phyloP scores from a whole-genome alignment of 306 rosid genomes.

The Cajanus cajan region DNA sequence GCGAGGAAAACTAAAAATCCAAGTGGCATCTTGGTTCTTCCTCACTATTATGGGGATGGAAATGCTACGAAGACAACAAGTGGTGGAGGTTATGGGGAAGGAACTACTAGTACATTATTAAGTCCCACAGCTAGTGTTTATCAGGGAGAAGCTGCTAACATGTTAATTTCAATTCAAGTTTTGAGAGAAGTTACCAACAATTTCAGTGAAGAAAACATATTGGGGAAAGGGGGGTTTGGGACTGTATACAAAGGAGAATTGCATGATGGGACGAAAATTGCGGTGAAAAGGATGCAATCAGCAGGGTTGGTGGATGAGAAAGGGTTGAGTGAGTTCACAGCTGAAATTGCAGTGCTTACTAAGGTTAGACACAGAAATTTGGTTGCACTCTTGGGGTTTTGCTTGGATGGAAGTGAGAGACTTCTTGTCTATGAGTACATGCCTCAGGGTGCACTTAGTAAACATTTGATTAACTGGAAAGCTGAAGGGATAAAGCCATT shows the following conservation, averaged over 20 bases:
- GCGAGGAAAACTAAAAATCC: constrained; percentile 32
- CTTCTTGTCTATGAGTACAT: constrained; percentile 90
- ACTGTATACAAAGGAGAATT: constrained; percentile 81
- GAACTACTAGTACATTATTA: background rate
- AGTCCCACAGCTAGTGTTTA: constrained; percentile 40
- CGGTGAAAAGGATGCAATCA: constrained; percentile 90
- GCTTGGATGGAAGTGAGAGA: constrained; percentile 82
- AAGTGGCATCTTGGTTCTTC: constrained; percentile 36
- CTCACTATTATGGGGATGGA: constrained; percentile 44
- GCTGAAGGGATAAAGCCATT: constrained; percentile 60
- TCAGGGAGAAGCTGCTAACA: constrained; percentile 55
- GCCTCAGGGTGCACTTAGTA: constrained; percentile 83
- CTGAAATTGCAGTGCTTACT: constrained; percentile 85
- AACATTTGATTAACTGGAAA: constrained; percentile 58
- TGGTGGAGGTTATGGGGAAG: constrained; percentile 25
- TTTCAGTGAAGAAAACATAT: constrained; percentile 56
- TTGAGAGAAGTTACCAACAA: constrained; percentile 67
- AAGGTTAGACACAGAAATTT: constrained; percentile 80
- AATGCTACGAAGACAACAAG: constrained; percentile 43
- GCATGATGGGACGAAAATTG: constrained; percentile 87
- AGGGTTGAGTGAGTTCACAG: constrained; percentile 65
- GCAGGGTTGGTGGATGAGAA: constrained; percentile 63
- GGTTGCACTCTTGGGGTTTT: constrained; percentile 91
- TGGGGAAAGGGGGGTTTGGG: constrained; percentile 91
- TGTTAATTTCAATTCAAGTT: constrained; percentile 74